Evolutionary conservation across 2,329 filamentous ascomycete species (phyloP).

Genomic region (Meredithiella fracta): DNA sequence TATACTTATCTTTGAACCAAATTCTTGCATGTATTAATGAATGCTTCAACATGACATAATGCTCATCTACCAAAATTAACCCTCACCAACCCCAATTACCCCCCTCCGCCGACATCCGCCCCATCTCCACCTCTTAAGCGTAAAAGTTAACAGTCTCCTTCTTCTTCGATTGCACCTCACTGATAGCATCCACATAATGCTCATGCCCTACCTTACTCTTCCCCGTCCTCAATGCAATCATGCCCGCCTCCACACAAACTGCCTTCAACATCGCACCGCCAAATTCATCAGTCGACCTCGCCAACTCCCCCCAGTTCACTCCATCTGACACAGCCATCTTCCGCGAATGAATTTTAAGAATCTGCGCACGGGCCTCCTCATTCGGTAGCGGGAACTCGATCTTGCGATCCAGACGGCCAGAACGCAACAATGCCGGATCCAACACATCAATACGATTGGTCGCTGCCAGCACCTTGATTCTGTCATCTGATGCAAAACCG

Average conservation of each 20-base stretch:
- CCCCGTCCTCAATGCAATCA: constrained; percentile 90
- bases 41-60: not conserved
- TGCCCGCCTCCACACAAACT: constrained; percentile 95
- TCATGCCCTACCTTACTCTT: constrained; percentile 96
- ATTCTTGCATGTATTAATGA: not conserved
- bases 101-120: not conserved
- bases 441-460: constrained; percentile 91
- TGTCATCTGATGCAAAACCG: constrained; percentile 90
- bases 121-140: constrained; percentile 24
- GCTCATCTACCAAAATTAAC: not conserved
- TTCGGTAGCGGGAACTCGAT: constrained; percentile 98
- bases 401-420: constrained; percentile 84
- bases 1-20: not conserved
- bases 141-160: constrained; percentile 59
- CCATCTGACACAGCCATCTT: constrained; percentile 94
- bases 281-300: constrained; percentile 94
- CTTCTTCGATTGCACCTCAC: constrained; percentile 91
- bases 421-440: constrained; percentile 78
- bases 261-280: constrained; percentile 96
- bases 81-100: not conserved
- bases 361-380: constrained; percentile 92
- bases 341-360: constrained; percentile 88
- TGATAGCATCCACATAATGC: constrained; percentile 96
- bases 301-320: constrained; percentile 92
- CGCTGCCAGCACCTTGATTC: constrained; percentile 88